Base-by-base conservation (phyloP, 805 yeast species). In the Wickerhamiella lipophila region DNA sequence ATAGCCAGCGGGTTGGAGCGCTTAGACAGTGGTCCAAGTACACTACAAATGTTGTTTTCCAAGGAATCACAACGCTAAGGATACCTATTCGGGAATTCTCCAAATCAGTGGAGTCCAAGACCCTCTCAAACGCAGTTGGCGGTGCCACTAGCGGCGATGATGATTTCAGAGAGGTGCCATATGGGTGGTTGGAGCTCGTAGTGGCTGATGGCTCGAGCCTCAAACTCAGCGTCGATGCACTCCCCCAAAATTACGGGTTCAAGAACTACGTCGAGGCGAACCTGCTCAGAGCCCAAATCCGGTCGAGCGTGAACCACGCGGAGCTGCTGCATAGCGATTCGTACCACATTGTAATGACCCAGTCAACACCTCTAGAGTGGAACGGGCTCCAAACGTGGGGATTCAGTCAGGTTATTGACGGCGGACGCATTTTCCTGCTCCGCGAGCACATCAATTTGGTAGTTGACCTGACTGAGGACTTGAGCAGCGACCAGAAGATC, bases 241-340 rank as follows among this genome's bases (percentile, higher is more conserved):
- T 77, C 6, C 76, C 49, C 5, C n/a, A 74, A 0, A 64, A 64
- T 2, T 58, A 67, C 1, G 82, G 96, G 0, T 81, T 74, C 70
- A 68, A 68, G 16, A 79, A 78, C 55, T 61, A 56, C 2, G 53
- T 81, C 1, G 60, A 64, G 1, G 60, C 77, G 1, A 67, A 67
- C 16, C 62, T 89, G 26, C 60, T 62, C 0, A 66, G 69, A 15
- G 77, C 83, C 0, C 94, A 83, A 56, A 62, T 86, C 2, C 66
- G 88, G 41, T 71, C 96, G 0, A 83, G 95, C 50, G 88, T 92
- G 1, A 92, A 89, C 56, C 98, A 92, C 61, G 94, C 85, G 55
- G 68, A 86, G 9, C 63, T 87, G 16, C 74, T 83, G 54, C 69
- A 72, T 11, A 82, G 94, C 0, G 73, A 75, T 19, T 64, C 65